These are phyloP conservation scores for Taphrina deformans DNA, from an alignment of 1,139 yeast species.

Conservation along the genomic window DNA sequence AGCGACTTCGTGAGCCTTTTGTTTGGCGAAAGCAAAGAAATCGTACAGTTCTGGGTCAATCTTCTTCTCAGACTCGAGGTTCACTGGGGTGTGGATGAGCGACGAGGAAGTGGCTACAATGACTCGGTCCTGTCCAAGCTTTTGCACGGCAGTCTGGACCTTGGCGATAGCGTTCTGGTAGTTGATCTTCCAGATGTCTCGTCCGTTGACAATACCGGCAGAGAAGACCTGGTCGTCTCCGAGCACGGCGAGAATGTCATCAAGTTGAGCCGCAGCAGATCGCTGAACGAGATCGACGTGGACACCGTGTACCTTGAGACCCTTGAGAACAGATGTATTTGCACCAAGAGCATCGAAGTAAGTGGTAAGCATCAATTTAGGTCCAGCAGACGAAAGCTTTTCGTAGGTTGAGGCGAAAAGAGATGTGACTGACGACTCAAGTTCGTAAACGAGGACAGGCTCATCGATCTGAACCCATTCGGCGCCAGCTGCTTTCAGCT, in stretches of 20 bases:
- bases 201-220: constrained; percentile 96
- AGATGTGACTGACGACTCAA: constrained; percentile 77
- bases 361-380: constrained; percentile 79
- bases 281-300: constrained; percentile 92
- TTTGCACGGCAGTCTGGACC: constrained; percentile 77
- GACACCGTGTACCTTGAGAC: constrained; percentile 89
- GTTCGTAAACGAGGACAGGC: constrained; percentile 92
- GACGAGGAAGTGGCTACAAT: constrained; percentile 95
- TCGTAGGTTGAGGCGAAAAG: constrained; percentile 87
- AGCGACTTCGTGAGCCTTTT: constrained; percentile 89
- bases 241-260: constrained; percentile 69
- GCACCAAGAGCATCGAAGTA: constrained; percentile 99
- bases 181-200: constrained; percentile 99
- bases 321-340: constrained; percentile 84
- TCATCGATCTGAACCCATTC: constrained; percentile 93
- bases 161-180: constrained; percentile 78
- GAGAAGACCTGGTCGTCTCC: constrained; percentile 73
- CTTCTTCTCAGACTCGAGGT: constrained; percentile 86
- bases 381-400: constrained; percentile 63
- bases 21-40: constrained; percentile 98
- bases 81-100: constrained; percentile 96
- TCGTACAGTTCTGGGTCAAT: constrained; percentile 87
- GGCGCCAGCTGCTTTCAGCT: constrained; percentile 94
- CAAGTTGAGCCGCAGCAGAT: constrained; percentile 84
- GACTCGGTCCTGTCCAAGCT: constrained; percentile 85